phyloP scores from a whole-genome alignment of 2,329 filamentous ascomycete species.

The Cladosporium sp. region DNA sequence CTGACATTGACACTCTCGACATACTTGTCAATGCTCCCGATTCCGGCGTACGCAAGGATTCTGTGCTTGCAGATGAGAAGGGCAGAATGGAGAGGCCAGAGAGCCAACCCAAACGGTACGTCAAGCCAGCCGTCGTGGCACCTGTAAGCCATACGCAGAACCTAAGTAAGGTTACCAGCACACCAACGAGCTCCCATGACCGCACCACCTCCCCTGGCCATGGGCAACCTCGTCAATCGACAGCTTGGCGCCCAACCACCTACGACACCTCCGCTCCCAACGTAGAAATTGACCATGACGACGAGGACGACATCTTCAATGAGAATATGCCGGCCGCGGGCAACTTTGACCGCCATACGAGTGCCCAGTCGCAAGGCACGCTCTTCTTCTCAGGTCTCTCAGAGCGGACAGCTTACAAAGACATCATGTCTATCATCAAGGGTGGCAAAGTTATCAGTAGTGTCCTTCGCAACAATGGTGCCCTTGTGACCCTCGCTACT shows the following conservation, averaged over 20 bases:
- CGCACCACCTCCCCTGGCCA: background rate
- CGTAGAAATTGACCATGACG: constrained; percentile 14
- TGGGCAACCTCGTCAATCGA: background rate
- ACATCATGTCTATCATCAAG: constrained; percentile 64
- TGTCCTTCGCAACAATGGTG: constrained; percentile 63
- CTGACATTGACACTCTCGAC: constrained; percentile 52
- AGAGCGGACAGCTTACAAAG: constrained; percentile 62
- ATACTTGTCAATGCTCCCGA: constrained; percentile 42
- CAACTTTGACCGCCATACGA: background rate
- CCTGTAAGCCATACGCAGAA: background rate
- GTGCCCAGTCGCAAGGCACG: constrained; percentile 48
- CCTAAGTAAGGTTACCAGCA: background rate
- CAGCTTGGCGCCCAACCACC: constrained; percentile 8
- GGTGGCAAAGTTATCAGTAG: constrained; percentile 72
- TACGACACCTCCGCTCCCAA: background rate
- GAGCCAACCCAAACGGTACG: background rate
- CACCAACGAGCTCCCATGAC: background rate
- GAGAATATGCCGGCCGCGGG: constrained; percentile 20
- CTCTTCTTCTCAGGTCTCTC: constrained; percentile 64
- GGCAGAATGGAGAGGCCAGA: background rate
- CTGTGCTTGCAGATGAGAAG: constrained; percentile 14
- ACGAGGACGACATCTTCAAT: constrained; percentile 26
- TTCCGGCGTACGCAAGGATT: constrained; percentile 24
- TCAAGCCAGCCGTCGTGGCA: background rate
- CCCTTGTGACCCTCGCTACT: constrained; percentile 69